Base-by-base conservation (phyloP, 1,284 basidiomycete genomes). In the Cryptococcus jaspeensis region DNA sequence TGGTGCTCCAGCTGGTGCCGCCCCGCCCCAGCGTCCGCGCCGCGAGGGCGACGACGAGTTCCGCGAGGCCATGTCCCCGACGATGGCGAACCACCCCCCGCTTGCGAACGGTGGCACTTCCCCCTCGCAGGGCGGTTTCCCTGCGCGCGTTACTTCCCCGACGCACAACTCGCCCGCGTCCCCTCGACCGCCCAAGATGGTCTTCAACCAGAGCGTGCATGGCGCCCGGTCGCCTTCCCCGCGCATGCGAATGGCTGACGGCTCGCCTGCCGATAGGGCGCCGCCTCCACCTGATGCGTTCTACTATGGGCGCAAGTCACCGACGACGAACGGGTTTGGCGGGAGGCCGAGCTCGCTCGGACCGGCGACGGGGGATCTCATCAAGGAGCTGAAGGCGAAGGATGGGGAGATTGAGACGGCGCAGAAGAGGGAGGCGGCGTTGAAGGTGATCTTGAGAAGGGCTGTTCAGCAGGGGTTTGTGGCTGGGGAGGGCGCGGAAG, bases 391-490 rank as follows among this genome's bases (percentile, higher is more conserved):
- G 56, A 91, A 88, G 75, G 81, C 83, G 25, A 90, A 87, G 70
- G 90, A 93, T 64, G 80, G 82, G 32, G 93, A 95, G 70, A 73
- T 93, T 36, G 92, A 94, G 62, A 80, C 80, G 37, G 76, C 89
- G 66, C 87, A 84, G 80, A 87, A 86, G 69, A 85, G 90, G 62
- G 87, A 93, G 78, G 80, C 81, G 25, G 96, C 94, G 86, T 87
- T 97, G 85, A 87, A 86, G 72, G 86, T 88, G 41, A 87, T 90
- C 5, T 80, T 98, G 47, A 78, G 81, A 8, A 86, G 88, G 67
- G 93, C 94, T 0, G 82, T 85, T 35, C 85, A 87, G 56, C 83
- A 89, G 56, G 95, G 94, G 13, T 97, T 89, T 75, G 81, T 91
- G 28, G 84, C 88, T 66, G 81, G 84, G 5, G 85, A 85, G 50